A percentile compares a stretch with the other conserved stretches of the same genome.
Evolutionary conservation across 106 monocot species (phyloP).

Genomic region (Allium sativum): DNA sequence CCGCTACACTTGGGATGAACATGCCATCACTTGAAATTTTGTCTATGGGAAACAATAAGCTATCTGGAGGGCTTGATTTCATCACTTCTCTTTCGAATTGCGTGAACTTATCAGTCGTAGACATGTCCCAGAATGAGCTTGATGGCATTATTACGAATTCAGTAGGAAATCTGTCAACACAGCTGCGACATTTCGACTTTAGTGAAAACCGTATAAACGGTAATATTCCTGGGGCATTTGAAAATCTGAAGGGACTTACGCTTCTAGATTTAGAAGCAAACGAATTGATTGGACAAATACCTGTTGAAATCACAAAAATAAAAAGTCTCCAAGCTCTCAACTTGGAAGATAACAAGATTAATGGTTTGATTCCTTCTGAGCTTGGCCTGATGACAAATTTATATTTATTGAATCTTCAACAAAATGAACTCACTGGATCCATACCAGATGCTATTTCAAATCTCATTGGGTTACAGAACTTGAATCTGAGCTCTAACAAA

Average conservation of each 20-base stretch:
- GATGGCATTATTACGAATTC: not conserved
- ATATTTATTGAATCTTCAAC: not conserved
- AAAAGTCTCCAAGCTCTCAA: not conserved
- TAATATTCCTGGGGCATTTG: slow-evolving; percentile 2
- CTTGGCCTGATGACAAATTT: slow-evolving; percentile 5
- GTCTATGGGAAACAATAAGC: not conserved
- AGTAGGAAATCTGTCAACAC: slow-evolving; percentile 7
- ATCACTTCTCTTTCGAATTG: not conserved
- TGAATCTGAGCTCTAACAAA: not conserved
- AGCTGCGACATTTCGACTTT: not conserved
- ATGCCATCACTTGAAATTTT: not conserved
- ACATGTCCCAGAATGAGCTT: not conserved
- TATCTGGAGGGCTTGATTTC: not conserved
- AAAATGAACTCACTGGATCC: not conserved
- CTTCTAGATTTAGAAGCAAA: not conserved
- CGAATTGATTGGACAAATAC: slow-evolving; percentile 4
- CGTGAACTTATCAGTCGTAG: not conserved
- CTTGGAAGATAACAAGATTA: not conserved
- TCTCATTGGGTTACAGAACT: not conserved
- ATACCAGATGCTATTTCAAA: slow-evolving; percentile 7
- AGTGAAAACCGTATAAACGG: slow-evolving; percentile 1
- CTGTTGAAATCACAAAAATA: not conserved
- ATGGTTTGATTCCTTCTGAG: slow-evolving; percentile 9
- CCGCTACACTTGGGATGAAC: not conserved
- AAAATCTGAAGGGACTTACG: not conserved